A percentile compares a stretch with the other conserved stretches of the same genome.
Evolutionary conservation across 2,329 filamentous ascomycete genomes (phyloP).

Genomic region (Microsporum ferrugineum): DNA sequence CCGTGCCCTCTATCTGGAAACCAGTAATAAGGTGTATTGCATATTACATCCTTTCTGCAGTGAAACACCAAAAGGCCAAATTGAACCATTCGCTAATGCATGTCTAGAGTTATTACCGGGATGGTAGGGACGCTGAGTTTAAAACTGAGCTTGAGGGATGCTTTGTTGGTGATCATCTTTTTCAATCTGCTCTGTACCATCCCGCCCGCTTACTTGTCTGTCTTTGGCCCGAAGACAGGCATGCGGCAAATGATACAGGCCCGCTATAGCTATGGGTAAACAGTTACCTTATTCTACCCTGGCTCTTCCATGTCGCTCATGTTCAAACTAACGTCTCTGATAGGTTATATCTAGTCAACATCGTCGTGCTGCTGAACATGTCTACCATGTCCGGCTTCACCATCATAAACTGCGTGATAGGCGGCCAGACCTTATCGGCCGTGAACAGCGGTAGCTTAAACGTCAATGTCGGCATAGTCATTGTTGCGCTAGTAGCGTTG

Average conservation of each 20-base stretch:
- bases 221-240: slow-evolving; percentile 22
- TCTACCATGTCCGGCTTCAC: slow-evolving; percentile 52
- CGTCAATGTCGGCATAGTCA: slow-evolving; percentile 41
- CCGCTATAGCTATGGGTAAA: slow-evolving; percentile 22
- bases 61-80: background rate
- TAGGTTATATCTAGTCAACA: slow-evolving; percentile 31
- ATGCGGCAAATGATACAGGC: slow-evolving; percentile 23
- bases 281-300: background rate
- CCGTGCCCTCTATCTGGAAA: background rate
- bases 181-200: slow-evolving; percentile 22
- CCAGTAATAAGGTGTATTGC: too few species aligned
- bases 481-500: slow-evolving; percentile 53
- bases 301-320: background rate
- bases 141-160: slow-evolving; percentile 12
- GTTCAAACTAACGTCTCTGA: background rate
- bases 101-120: slow-evolving; percentile 12
- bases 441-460: slow-evolving; percentile 46
- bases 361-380: slow-evolving; percentile 52
- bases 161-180: slow-evolving; percentile 17
- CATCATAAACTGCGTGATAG: slow-evolving; percentile 54
- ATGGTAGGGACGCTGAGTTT: slow-evolving; percentile 15
- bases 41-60: background rate
- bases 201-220: slow-evolving; percentile 18
- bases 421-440: slow-evolving; percentile 57
- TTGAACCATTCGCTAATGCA: background rate